Conservation (phyloP, 2,329 filamentous ascomycete genomes). For the Ceratocystis cubensis region DNA sequence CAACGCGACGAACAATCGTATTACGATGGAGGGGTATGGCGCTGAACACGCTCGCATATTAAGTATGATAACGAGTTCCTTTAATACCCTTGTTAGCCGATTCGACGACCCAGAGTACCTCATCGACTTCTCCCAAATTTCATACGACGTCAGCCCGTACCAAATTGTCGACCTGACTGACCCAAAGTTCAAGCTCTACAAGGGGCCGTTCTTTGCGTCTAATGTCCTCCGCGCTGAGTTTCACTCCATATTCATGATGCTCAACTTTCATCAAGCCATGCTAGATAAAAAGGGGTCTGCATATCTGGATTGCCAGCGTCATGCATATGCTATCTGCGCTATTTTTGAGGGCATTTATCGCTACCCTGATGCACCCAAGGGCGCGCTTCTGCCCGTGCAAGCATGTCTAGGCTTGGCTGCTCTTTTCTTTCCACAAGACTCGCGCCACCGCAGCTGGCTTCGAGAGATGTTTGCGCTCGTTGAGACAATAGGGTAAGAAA, state of each 20-base stretch:
- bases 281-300: slow-evolving; percentile 40
- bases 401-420: slow-evolving; percentile 62
- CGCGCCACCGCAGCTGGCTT: slow-evolving; percentile 63
- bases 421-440: slow-evolving; percentile 67
- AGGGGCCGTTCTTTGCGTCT: slow-evolving; percentile 56
- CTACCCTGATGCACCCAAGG: slow-evolving; percentile 57
- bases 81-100: slow-evolving; percentile 45
- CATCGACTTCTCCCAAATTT: slow-evolving; percentile 45
- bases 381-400: slow-evolving; percentile 60
- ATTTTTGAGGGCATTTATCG: slow-evolving; percentile 66
- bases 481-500: slow-evolving; percentile 60
- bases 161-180: slow-evolving; percentile 54
- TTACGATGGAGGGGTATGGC: slow-evolving; percentile 53
- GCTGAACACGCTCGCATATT: slow-evolving; percentile 46
- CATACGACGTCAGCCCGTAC: slow-evolving; percentile 23
- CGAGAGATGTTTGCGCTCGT: slow-evolving; percentile 65
- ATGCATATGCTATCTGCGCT: slow-evolving; percentile 60
- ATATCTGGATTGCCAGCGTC: slow-evolving; percentile 42
- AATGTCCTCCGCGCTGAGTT: slow-evolving; percentile 68
- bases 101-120: slow-evolving; percentile 42
- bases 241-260: slow-evolving; percentile 68
- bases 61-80: slow-evolving; percentile 38
- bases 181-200: slow-evolving; percentile 58
- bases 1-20: slow-evolving; percentile 49
- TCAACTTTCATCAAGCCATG: slow-evolving; percentile 56